phyloP scores from a whole-genome alignment of 169 alveolate genomes.

The Plasmodium sp. region DNA sequence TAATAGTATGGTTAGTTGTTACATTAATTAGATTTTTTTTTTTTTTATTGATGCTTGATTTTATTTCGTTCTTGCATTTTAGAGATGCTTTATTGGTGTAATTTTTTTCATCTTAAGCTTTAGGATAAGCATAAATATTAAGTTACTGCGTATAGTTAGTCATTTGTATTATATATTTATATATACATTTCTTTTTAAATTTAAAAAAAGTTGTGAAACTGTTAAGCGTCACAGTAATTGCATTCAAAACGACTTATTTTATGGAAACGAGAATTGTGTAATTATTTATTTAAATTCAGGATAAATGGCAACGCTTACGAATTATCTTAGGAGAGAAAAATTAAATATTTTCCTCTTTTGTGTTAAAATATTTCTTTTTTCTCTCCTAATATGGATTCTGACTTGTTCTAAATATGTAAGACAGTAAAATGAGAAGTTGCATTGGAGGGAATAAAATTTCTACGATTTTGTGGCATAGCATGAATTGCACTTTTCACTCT shows the following conservation, averaged over 20 bases:
- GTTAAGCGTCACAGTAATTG: not conserved
- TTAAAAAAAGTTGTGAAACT: not conserved
- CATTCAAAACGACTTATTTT: not conserved
- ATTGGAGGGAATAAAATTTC: not conserved
- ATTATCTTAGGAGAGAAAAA: not conserved
- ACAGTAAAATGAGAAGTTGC: not conserved
- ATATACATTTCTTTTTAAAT: not conserved
- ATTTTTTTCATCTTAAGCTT: not conserved
- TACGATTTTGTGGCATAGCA: not conserved
- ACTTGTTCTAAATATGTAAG: not conserved
- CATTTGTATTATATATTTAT: not conserved
- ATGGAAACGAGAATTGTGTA: not conserved
- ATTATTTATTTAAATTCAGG: not conserved
- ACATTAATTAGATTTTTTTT: not conserved
- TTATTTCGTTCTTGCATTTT: not conserved
- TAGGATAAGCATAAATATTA: not conserved
- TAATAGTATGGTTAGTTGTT: not conserved
- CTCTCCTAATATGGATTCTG: not conserved
- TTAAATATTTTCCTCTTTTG: not conserved
- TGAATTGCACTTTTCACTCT: not conserved
- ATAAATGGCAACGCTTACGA: not conserved
- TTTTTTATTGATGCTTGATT: not conserved
- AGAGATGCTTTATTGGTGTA: not conserved
- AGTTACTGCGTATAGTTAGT: not conserved
- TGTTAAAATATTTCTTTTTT: not conserved